Base-by-base conservation (phyloP, 2,329 filamentous ascomycete species). In the Fusarium nanum region DNA sequence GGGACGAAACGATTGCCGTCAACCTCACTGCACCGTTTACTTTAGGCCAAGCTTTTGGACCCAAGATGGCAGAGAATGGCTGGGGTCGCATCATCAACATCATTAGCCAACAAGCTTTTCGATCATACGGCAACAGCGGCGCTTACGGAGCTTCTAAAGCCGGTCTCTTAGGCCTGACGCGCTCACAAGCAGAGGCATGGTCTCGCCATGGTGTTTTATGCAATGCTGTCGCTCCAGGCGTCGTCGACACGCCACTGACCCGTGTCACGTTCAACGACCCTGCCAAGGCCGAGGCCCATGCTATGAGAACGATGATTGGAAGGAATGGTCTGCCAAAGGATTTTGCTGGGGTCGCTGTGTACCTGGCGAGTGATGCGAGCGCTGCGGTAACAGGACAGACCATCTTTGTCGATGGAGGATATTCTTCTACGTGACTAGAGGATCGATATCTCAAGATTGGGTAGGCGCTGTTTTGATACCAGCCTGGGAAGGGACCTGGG, bases 161-260 rank as follows among this genome's bases (percentile, higher is more conserved):
- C 3, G 78, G 77, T 1, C 69, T 80, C 7, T 59, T 78, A 0
- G 74, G 76, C 0, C 49, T 79, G 7, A 80, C 78, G 4, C 69
- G 78, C 1, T 78, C 77, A 0, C 78, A 80, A 48, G 77, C 78
- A 1, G 78, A 79, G 42, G 78, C 77, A 1, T 80, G 78, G 78
- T 79, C 77, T n/a, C 64, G 56, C 0, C 65, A 68, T 0, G 78
- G 78, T 7, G 78, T 80, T 7, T 28, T 79, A 0, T 79, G 78
- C 32, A 80, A 80, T 27, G 77, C 78, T 0, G 54, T 80, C 12
- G 78, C 77, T 1, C 78, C 78, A 0, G 78, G 77, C 0, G 44
- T 79, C 0, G 78, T 79, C 3, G 68, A 75, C 5, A 79, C 78
- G 5, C 70, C 74, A 0, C 66, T 78, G 67, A 73, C 76, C 1